These are phyloP conservation scores for Ceratonia siliqua DNA, from an alignment of 306 rosid species.

Conservation along the genomic window DNA sequence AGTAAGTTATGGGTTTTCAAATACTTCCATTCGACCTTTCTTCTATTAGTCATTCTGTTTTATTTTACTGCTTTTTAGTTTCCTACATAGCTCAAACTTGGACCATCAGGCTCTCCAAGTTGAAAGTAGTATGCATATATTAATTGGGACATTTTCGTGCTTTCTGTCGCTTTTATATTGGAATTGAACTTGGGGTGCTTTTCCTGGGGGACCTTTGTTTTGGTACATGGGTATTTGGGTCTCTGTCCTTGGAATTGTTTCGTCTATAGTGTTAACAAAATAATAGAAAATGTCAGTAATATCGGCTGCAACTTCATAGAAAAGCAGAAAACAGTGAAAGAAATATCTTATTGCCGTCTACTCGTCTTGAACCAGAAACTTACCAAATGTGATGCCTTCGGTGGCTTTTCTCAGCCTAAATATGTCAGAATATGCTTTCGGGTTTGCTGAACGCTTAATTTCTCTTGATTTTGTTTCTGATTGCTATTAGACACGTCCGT, in stretches of 20 bases:
- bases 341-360: neutral
- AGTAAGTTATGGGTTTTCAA: neutral
- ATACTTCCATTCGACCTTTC: neutral
- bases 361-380: neutral
- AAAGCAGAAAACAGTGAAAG: neutral
- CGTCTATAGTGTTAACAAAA: too few relatives aligned
- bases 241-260: neutral
- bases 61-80: neutral
- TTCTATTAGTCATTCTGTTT: neutral
- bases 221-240: neutral
- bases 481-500: slow-evolving; percentile 3
- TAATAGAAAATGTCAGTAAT: neutral
- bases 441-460: neutral
- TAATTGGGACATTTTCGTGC: neutral
- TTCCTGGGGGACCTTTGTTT: neutral
- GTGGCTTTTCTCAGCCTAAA: neutral
- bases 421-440: slow-evolving; percentile 3
- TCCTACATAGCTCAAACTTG: neutral
- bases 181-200: neutral
- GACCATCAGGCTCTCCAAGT: neutral
- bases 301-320: neutral
- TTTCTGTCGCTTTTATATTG: neutral
- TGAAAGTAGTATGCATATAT: neutral
- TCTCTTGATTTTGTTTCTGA: slow-evolving; percentile 9
- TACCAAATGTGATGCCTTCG: neutral